Evolutionary conservation across 2,329 filamentous ascomycete genomes (phyloP).

Genomic region (Kalmusia sp.): DNA sequence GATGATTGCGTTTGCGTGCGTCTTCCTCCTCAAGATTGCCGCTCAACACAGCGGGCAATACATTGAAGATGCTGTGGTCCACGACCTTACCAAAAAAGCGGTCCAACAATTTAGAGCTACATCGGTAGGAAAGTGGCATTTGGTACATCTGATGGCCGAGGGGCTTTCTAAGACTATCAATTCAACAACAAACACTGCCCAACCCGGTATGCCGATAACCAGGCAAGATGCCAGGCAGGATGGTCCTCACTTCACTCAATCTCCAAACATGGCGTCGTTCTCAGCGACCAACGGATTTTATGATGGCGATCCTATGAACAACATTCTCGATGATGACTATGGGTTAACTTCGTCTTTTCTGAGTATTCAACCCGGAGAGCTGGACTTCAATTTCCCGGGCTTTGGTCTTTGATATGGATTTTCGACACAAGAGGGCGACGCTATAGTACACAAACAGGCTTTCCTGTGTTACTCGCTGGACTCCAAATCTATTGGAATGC

Average conservation of each 20-base stretch:
- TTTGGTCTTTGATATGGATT: conserved; percentile 29
- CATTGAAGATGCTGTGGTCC: conserved; percentile 47
- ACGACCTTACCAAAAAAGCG: conserved; percentile 47
- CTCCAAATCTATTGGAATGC: too few species aligned
- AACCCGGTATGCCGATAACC: conserved; percentile 10
- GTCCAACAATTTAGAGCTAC: conserved; percentile 51
- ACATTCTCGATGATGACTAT: conserved; percentile 30
- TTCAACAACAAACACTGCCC: conserved; percentile 7
- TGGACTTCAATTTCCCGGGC: conserved; percentile 31
- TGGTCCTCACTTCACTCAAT: conserved; percentile 15
- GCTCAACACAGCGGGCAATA: conserved; percentile 51
- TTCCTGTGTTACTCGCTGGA: too few species aligned
- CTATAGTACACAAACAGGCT: too few species aligned
- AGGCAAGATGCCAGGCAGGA: conserved; percentile 1
- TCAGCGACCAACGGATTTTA: conserved; percentile 20
- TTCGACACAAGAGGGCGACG: too few species aligned
- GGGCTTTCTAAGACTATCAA: conserved; percentile 40
- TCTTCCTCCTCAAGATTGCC: conserved; percentile 59
- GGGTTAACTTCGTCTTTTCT: conserved; percentile 32
- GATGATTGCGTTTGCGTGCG: conserved; percentile 62
- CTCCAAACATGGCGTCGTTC: conserved; percentile 14
- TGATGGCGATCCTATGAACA: conserved; percentile 8
- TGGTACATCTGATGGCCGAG: conserved; percentile 56
- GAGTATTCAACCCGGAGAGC: conserved; percentile 33
- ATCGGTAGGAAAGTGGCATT: conserved; percentile 54